Conservation (phyloP, 176 grass and related monocot genomes). For the Oryza nivara region DNA sequence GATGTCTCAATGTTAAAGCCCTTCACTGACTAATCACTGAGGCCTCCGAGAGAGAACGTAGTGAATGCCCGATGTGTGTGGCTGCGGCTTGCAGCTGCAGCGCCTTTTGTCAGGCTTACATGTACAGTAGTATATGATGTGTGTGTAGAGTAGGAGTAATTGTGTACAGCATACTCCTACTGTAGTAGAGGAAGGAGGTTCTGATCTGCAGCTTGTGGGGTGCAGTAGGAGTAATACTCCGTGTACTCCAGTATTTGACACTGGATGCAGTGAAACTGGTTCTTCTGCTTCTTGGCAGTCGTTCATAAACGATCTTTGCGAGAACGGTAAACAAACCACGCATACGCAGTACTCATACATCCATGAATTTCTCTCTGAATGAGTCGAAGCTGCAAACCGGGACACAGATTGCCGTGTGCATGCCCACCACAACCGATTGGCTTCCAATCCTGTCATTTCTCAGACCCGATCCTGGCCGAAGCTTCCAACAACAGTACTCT, state of each 20-base stretch:
- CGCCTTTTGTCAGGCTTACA: constrained; percentile 37
- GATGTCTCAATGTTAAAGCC: constrained; percentile 55
- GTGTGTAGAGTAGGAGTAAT: neutral
- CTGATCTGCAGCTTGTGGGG: constrained; percentile 18
- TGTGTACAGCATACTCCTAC: neutral
- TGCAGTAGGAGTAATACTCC: neutral
- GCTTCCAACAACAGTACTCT: constrained; percentile 38
- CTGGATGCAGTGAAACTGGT: neutral
- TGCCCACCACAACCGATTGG: constrained; percentile 23
- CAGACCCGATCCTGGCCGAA: neutral
- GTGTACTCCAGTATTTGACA: neutral
- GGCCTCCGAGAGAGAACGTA: neutral
- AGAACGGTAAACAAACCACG: neutral
- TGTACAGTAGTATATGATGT: neutral
- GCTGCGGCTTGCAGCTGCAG: constrained; percentile 27
- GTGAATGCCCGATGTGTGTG: constrained; percentile 37
- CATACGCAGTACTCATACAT: neutral
- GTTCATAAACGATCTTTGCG: neutral
- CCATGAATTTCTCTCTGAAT: neutral
- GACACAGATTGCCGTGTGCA: constrained; percentile 27
- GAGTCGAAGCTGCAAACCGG: neutral
- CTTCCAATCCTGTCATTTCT: neutral
- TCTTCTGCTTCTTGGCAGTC: constrained; percentile 3
- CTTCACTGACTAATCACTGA: constrained; percentile 37
- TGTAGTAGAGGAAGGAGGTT: constrained; percentile 2